Base-by-base conservation (phyloP, 108 stramenopile genomes). In the Skeletonema tropicum region DNA sequence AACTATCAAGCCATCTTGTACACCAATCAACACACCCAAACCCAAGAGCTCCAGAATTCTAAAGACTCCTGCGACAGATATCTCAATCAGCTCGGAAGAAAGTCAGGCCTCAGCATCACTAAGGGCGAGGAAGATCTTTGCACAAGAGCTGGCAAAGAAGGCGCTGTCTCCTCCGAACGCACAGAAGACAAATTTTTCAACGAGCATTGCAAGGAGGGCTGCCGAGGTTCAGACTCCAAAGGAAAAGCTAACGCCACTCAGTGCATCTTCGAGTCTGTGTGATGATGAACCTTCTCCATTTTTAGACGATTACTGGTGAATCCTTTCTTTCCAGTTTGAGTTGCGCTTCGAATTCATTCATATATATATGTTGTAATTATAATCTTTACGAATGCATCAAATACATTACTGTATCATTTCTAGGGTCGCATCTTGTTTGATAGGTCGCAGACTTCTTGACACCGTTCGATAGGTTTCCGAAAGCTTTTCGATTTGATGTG, bases 401-500 rank as follows among this genome's bases (percentile, higher is more conserved):
- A 55, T 55, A 8, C 19, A 55, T 9, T n/a, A 55, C 3, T 55
- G 52, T 55, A 23, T 38, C 19, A 23, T 4, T 2, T 55, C 52
- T 55, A 55, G 1, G 23, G 52, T 55, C 23, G 52, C 5, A 76
- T 32, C 48, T 58, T 46, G 10, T 45, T 26, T 7, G 49, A 38
- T 3, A 64, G 33, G 26, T 35, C 36, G 3, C 64, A 52, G 31
- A 77, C 70, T 57, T 77, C 57, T 10, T 9, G 25, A 70, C 69
- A 70, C 60, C 57, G 42, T 36, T 70, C 32, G 8, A 59, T 33
- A 6, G 59, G n/a, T 41, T 64, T 57, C 52, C 14, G 26, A 23
- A 11, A 17, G 5, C 57, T 39, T n/a, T 48, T 65, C 14, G 69
- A 57, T 70, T 73, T 59, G 39, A 87, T 39, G 26, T 78, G 71